Conservation (phyloP, 495 filamentous ascomycete genomes). For the Thozetella sp. region DNA sequence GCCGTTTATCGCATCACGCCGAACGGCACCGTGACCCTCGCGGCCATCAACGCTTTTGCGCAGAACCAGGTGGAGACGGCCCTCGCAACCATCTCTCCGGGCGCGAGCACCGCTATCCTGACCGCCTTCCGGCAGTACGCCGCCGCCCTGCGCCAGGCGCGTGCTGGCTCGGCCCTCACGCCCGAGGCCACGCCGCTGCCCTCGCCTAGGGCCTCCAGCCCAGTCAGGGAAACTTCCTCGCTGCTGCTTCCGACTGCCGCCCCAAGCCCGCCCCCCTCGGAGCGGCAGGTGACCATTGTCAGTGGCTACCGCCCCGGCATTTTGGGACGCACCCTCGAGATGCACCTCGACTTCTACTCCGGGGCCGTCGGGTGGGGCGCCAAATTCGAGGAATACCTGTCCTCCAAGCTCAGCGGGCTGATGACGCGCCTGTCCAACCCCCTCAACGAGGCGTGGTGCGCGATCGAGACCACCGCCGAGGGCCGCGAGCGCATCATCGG, state of each 20-base stretch:
- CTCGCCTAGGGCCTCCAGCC: not conserved
- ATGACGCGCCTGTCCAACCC: slow-evolving; percentile 19
- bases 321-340: slow-evolving; percentile 24
- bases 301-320: slow-evolving; percentile 32
- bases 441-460: slow-evolving; percentile 25
- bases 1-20: slow-evolving; percentile 11
- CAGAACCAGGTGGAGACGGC: slow-evolving; percentile 17
- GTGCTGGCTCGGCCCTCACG: not conserved
- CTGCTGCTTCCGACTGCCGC: not conserved
- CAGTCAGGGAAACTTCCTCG: not conserved
- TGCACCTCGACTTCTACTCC: slow-evolving; percentile 29
- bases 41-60: slow-evolving; percentile 15
- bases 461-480: slow-evolving; percentile 10
- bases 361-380: slow-evolving; percentile 16
- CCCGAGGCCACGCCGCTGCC: not conserved
- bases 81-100: slow-evolving; percentile 9
- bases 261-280: not conserved
- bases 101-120: slow-evolving; percentile 10
- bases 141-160: slow-evolving; percentile 10
- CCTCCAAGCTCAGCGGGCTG: slow-evolving; percentile 9
- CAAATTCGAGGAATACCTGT: slow-evolving; percentile 21
- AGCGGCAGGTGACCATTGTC: slow-evolving; percentile 12
- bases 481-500: slow-evolving; percentile 20
- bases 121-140: slow-evolving; percentile 19
- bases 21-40: slow-evolving; percentile 9